These are phyloP conservation scores for Trichophyton benhamiae DNA, from an alignment of 2,329 filamentous ascomycete genomes.

Conservation along the genomic window DNA sequence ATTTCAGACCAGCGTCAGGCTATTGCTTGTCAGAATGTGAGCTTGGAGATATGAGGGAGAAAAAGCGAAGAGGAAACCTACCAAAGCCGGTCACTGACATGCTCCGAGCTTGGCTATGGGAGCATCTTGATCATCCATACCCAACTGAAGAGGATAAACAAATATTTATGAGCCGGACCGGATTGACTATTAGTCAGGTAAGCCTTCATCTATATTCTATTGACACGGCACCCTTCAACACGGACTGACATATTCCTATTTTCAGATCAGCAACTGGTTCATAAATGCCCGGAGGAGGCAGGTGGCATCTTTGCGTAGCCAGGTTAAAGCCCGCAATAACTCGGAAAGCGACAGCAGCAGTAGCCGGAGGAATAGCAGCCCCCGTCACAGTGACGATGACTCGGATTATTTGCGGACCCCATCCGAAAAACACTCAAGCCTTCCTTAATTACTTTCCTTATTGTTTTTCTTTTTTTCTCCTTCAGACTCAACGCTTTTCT, in stretches of 20 bases:
- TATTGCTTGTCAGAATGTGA: slow-evolving; percentile 2
- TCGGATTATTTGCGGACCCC: neutral
- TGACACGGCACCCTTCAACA: neutral
- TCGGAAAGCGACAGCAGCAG: slow-evolving; percentile 7
- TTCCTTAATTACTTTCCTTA: neutral
- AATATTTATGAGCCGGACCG: slow-evolving; percentile 62
- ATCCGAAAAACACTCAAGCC: neutral
- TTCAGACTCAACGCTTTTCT: neutral
- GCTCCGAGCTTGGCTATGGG: slow-evolving; percentile 64
- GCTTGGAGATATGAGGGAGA: slow-evolving; percentile 27
- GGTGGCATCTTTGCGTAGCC: slow-evolving; percentile 35
- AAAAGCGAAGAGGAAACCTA: slow-evolving; percentile 63
- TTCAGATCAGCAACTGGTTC: slow-evolving; percentile 43
- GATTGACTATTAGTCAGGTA: slow-evolving; percentile 59
- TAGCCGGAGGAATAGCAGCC: neutral
- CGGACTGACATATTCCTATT: neutral
- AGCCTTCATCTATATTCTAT: slow-evolving; percentile 7
- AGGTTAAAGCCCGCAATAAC: slow-evolving; percentile 22
- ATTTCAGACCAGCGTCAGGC: neutral
- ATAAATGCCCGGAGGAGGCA: slow-evolving; percentile 40
- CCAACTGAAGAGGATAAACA: slow-evolving; percentile 82
- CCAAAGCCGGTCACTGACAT: slow-evolving; percentile 83
- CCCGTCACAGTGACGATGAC: neutral
- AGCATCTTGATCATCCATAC: slow-evolving; percentile 70
- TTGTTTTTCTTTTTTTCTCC: neutral